Evolutionary conservation across 2,329 filamentous ascomycete species (phyloP), one percentile per base, ranked within the genome.

Genomic region (Ophiosphaerella herpotricha): DNA sequence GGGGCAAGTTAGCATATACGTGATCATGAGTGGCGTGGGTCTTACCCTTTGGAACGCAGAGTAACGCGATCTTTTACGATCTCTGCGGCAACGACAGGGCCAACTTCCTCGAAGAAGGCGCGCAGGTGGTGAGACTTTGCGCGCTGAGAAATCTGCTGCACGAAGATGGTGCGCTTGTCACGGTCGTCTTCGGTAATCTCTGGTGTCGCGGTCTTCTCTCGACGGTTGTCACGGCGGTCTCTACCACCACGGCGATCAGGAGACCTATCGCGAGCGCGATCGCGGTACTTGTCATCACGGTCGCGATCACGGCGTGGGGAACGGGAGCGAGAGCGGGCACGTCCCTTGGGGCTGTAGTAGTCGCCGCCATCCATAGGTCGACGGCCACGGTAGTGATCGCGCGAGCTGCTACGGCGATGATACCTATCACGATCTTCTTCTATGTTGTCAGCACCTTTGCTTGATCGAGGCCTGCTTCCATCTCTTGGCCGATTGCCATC

Each of bases 21-120:
- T 24, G 42, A 21, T 2, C 18, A 32, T 16, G 9, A 13, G 21
- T 29, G 32, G 7, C 12, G 52, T 29, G 42, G 13, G 37, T 36
- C 42, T 70, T 81, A 96, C 93, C 94, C 94, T 82, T 99, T 99
- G 56, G 92, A 97, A 77, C 94, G 90, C 65, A 91, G 90, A 77
- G 91, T 97, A 57, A 99, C 92, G 56, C 94, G 85, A 67, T 99
- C 94, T 77, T 97, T 97, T 45, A 99, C 94, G 68, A 99, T 99
- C 78, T 97, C 94, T 43, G 94, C 94, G 74, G 97, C 94, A 66
- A 94, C 95, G 47, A 99, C 94, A 34, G 90, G 87, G 57, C 94
- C 94, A 65, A 94, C 89, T 76, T 93, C 92, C 74, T 96, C 91
- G 70, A 99, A 99, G 74, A 99, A 99, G 55, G 87, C 84, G 74